Percentiles rank a stretch among this genome's conserved stretches.
Conservation (phyloP, 192 early-diverging fungal species). For the Spizellomyces punctatus region DNA sequence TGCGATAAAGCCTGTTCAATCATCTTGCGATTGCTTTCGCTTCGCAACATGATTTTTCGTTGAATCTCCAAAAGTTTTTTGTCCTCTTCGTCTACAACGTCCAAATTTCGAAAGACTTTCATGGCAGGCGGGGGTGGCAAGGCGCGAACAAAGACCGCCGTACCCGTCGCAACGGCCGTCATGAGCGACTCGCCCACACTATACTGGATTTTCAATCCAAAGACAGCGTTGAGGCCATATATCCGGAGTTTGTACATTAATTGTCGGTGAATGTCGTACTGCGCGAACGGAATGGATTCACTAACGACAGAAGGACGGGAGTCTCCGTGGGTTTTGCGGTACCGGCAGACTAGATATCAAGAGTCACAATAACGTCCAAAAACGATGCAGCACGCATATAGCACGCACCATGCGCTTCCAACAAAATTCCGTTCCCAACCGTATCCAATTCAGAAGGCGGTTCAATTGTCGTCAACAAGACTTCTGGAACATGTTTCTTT, state of each 20-base stretch:
- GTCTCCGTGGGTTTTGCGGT: constrained; percentile 55
- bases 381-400: too few species aligned
- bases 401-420: constrained; percentile 71
- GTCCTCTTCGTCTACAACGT: constrained; percentile 75
- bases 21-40: constrained; percentile 64
- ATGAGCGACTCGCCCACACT: constrained; percentile 60
- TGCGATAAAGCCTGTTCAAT: constrained; percentile 52
- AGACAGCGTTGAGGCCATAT: constrained; percentile 76
- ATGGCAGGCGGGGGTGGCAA: constrained; percentile 71
- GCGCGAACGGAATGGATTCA: constrained; percentile 79
- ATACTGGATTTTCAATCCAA: constrained; percentile 64
- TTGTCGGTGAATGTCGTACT: constrained; percentile 84
- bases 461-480: constrained; percentile 73
- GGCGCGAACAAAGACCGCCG: constrained; percentile 69
- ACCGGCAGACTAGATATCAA: constrained; percentile 45
- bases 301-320: constrained; percentile 67
- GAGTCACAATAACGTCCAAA: background rate
- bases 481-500: constrained; percentile 75
- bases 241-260: constrained; percentile 78
- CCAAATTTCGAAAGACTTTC: constrained; percentile 73
- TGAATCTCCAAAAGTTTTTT: constrained; percentile 70
- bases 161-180: constrained; percentile 72
- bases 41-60: constrained; percentile 63
- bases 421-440: constrained; percentile 63
- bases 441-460: constrained; percentile 72